phyloP scores from a whole-genome alignment of 2,329 filamentous ascomycete species.

The Venturia nashicola region DNA sequence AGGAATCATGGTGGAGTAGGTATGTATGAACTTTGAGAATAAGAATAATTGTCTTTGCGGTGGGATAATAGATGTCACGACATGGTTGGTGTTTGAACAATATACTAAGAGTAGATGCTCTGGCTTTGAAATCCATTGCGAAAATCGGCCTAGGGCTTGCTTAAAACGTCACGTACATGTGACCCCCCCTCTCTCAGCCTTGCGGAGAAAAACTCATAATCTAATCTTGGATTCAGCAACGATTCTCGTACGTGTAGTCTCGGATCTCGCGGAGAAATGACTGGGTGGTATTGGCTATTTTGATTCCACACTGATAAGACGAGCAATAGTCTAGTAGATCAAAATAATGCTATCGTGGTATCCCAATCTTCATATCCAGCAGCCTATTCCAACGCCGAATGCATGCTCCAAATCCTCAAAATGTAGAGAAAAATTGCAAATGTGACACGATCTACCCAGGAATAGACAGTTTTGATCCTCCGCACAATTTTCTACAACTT shows the following conservation, averaged over 20 bases:
- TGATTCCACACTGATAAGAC: background rate
- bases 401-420: background rate
- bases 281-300: too few species aligned
- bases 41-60: background rate
- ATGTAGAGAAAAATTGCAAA: background rate
- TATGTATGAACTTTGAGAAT: background rate
- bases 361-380: background rate
- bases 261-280: too few species aligned
- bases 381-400: background rate
- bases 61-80: background rate
- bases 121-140: constrained; percentile 2
- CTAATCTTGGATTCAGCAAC: too few species aligned
- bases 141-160: background rate
- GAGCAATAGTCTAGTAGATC: background rate
- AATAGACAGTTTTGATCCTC: background rate
- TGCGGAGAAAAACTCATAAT: background rate
- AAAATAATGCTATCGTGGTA: background rate
- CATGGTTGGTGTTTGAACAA: background rate
- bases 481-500: constrained; percentile 28
- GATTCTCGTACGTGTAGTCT: too few species aligned
- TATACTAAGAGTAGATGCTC: background rate
- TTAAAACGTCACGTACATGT: background rate
- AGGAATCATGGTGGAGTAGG: constrained; percentile 7
- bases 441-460: background rate
- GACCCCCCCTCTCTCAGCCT: background rate